Evolutionary conservation across 1,284 basidiomycete species (phyloP).

Genomic region (Sanghuangporus sanghuang): DNA sequence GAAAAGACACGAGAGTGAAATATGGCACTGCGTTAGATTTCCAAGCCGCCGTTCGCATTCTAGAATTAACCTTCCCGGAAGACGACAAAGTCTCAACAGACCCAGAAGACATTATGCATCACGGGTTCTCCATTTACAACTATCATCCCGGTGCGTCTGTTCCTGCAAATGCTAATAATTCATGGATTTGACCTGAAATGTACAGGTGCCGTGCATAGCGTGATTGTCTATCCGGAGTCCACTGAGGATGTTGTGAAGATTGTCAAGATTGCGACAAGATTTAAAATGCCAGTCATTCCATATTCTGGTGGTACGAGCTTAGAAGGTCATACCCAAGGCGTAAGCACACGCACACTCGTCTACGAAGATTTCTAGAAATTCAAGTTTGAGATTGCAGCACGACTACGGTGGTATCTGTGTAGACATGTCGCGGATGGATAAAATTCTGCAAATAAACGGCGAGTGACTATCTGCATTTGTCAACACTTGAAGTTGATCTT

Average conservation of each 20-base stretch:
- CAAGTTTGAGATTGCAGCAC: slow-evolving; percentile 21
- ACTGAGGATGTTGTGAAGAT: slow-evolving; percentile 70
- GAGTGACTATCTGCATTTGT: neutral
- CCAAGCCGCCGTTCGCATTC: slow-evolving; percentile 42
- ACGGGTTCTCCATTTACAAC: slow-evolving; percentile 55
- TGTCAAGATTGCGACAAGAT: slow-evolving; percentile 60
- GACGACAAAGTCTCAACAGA: slow-evolving; percentile 47
- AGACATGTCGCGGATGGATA: slow-evolving; percentile 83
- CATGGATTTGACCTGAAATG: neutral
- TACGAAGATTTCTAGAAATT: neutral
- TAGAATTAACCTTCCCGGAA: slow-evolving; percentile 35
- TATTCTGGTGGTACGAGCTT: slow-evolving; percentile 68
- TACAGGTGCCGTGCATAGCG: slow-evolving; percentile 41
- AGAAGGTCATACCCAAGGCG: slow-evolving; percentile 44
- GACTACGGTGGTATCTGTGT: slow-evolving; percentile 48
- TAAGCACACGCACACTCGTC: slow-evolving; percentile 17
- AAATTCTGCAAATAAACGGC: slow-evolving; percentile 77
- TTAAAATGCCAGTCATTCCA: slow-evolving; percentile 66
- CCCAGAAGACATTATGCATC: slow-evolving; percentile 44
- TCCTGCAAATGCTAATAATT: neutral
- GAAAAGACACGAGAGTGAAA: slow-evolving; percentile 1
- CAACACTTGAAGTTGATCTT: slow-evolving; percentile 1
- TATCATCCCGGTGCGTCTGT: slow-evolving; percentile 46
- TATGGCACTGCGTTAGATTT: slow-evolving; percentile 51
- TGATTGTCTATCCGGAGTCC: slow-evolving; percentile 46